Percentiles rank a stretch among this genome's conserved stretches.
These are phyloP conservation scores for Allomyces macrogynus DNA, from an alignment of 192 early-diverging fungal genomes.

Conservation along the genomic window DNA sequence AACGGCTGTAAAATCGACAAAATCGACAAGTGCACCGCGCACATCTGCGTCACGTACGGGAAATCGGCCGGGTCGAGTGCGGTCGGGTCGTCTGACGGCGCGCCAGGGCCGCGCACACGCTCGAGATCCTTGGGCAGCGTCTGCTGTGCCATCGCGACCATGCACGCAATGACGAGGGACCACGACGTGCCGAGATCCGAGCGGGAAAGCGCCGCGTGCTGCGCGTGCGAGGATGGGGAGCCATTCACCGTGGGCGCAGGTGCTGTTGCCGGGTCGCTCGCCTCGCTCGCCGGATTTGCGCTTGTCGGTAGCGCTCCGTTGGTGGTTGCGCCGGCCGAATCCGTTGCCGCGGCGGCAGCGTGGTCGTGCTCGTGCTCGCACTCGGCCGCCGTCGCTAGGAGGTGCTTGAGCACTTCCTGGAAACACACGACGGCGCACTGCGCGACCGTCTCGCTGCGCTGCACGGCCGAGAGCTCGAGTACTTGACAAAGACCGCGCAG, in stretches of 20 bases:
- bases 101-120: not conserved
- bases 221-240: no score
- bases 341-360: no score
- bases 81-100: not conserved
- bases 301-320: no score
- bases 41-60: not conserved
- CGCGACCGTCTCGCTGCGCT: not conserved
- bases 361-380: no score
- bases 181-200: no score
- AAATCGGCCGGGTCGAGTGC: not conserved
- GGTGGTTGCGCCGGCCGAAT: no score
- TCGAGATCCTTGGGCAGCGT: not conserved
- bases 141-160: not conserved
- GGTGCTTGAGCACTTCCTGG: not conserved
- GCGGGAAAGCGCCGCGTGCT: no score
- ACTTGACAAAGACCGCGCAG: not conserved
- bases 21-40: not conserved
- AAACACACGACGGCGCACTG: not conserved
- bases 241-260: no score
- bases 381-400: no score
- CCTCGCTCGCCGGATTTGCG: no score
- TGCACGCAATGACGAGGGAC: not conserved
- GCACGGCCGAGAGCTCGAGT: not conserved
- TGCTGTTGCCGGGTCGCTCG: no score
- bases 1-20: not conserved